Evolutionary conservation across 352 stramenopile species (phyloP).

Genomic region (Aphanomyces astaci): DNA sequence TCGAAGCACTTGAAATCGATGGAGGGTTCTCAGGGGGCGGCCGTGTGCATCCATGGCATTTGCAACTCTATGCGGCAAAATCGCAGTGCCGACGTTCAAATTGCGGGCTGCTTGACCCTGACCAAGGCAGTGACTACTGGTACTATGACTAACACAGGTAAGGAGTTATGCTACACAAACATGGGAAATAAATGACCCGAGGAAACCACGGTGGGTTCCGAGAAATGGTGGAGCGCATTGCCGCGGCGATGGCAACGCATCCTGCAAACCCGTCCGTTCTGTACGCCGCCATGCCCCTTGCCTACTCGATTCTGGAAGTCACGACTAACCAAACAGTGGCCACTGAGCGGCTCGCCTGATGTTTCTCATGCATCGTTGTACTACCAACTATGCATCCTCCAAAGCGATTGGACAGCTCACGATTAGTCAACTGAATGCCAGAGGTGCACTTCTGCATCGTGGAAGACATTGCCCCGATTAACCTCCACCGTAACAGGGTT

Average conservation of each 20-base stretch:
- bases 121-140: neutral
- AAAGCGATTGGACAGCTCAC: neutral
- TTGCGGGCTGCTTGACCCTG: neutral
- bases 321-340: neutral
- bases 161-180: neutral
- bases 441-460: too few species aligned
- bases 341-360: neutral
- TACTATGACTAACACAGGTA: neutral
- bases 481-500: too few species aligned
- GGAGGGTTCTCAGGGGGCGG: neutral
- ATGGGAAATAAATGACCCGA: neutral
- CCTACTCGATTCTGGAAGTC: neutral
- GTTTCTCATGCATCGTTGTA: neutral
- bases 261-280: neutral
- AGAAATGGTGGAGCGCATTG: neutral
- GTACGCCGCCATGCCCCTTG: neutral
- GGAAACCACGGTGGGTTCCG: too few species aligned
- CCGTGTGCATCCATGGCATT: too few species aligned
- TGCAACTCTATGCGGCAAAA: neutral
- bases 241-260: neutral
- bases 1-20: constrained; percentile 7
- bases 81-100: constrained; percentile 7
- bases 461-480: too few species aligned
- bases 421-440: too few species aligned
- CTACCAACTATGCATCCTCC: neutral